Percentiles rank a stretch among this genome's conserved stretches.
Conservation (phyloP, 2,329 filamentous ascomycete genomes). For the Nemania sp. region DNA sequence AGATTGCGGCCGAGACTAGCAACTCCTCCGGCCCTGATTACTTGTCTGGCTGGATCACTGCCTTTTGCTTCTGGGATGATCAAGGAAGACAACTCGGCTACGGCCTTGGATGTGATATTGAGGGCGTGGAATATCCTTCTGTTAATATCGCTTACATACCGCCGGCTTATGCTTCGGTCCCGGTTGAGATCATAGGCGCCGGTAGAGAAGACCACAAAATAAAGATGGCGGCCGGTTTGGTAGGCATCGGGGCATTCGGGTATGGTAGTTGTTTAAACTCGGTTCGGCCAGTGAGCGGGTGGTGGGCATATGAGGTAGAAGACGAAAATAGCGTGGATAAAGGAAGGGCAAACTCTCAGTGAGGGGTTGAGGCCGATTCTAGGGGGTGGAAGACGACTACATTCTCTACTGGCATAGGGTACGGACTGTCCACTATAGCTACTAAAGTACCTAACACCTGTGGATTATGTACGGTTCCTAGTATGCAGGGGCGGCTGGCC, state of each 20-base stretch:
- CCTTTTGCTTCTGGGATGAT: conserved; percentile 31
- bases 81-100: neutral
- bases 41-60: conserved; percentile 30
- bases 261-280: neutral
- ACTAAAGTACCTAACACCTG: too few species aligned
- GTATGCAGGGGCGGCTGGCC: too few species aligned
- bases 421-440: too few species aligned
- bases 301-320: neutral
- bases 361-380: too few species aligned
- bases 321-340: too few species aligned
- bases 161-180: conserved; percentile 19
- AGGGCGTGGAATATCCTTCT: neutral
- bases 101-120: neutral
- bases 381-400: too few species aligned
- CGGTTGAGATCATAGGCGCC: conserved; percentile 21
- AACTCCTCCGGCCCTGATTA: conserved; percentile 7
- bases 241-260: conserved; percentile 24
- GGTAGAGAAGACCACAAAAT: conserved; percentile 13
- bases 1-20: neutral
- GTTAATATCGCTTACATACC: conserved; percentile 11
- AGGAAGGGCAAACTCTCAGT: too few species aligned
- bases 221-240: conserved; percentile 24
- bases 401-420: too few species aligned
- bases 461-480: too few species aligned
- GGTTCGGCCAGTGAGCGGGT: neutral